Percentiles rank a stretch among this genome's conserved stretches.
Conservation (phyloP, 2,329 filamentous ascomycete genomes). For the Hypoxylon rubiginosum region DNA sequence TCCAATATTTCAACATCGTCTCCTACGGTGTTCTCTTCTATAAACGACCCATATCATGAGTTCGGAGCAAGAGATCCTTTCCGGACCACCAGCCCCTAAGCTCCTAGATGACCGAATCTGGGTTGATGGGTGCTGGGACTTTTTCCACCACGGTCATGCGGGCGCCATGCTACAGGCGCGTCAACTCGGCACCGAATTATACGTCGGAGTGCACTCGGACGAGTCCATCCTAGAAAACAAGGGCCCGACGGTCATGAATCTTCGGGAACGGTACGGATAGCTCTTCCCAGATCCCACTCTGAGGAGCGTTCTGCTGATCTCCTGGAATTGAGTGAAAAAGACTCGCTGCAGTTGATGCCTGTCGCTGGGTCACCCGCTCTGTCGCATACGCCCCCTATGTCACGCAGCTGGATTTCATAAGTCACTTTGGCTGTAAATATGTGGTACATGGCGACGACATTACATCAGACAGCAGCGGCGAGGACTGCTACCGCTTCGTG, state of each 20-base stretch:
- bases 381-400: conserved; percentile 93
- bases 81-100: conserved; percentile 62
- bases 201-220: conserved; percentile 95
- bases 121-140: conserved; percentile 99
- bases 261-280: conserved; percentile 79
- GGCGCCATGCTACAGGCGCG: conserved; percentile 97
- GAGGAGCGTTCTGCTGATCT: conserved; percentile 48
- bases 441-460: conserved; percentile 98
- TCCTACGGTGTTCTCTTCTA: background rate
- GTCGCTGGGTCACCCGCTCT: conserved; percentile 90
- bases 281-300: conserved; percentile 37
- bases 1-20: background rate
- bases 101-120: conserved; percentile 83
- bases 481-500: conserved; percentile 98
- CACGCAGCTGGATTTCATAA: conserved; percentile 92
- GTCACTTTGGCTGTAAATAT: conserved; percentile 93
- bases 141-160: conserved; percentile 97
- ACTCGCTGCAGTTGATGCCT: conserved; percentile 90
- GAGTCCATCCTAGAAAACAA: conserved; percentile 97
- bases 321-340: conserved; percentile 59
- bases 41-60: conserved; percentile 33
- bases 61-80: conserved; percentile 46
- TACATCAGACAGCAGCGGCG: conserved; percentile 90
- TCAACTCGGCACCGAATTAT: conserved; percentile 87
- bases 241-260: conserved; percentile 95